These are phyloP conservation scores for Colletotrichum zoysiae DNA, from an alignment of 2,329 filamentous ascomycete genomes.

Conservation along the genomic window DNA sequence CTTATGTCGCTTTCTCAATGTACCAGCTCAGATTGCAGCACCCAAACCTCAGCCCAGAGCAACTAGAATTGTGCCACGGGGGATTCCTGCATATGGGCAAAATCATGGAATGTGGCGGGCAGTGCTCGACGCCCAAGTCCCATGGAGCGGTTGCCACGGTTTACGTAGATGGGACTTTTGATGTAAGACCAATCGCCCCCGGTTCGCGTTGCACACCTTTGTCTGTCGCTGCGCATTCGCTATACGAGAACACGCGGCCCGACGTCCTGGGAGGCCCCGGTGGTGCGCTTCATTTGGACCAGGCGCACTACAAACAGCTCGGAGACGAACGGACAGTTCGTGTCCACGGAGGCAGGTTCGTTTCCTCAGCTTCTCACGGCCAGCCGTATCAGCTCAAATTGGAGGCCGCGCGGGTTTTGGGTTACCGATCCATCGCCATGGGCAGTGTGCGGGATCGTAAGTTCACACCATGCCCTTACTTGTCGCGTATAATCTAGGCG, in stretches of 20 bases:
- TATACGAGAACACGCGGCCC: conserved; percentile 67
- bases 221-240: conserved; percentile 64
- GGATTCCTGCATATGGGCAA: conserved; percentile 66
- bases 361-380: conserved; percentile 34
- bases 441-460: conserved; percentile 49
- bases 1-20: conserved; percentile 53
- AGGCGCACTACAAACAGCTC: conserved; percentile 58
- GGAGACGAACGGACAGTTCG: conserved; percentile 53
- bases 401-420: conserved; percentile 58
- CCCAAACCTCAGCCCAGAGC: neutral
- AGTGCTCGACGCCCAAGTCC: conserved; percentile 62
- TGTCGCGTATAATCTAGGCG: too few relatives aligned
- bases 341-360: conserved; percentile 54
- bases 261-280: conserved; percentile 64
- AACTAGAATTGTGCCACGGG: conserved; percentile 47
- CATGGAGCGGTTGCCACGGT: conserved; percentile 56
- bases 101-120: conserved; percentile 65
- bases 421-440: conserved; percentile 60
- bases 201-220: conserved; percentile 58
- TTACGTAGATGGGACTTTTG: conserved; percentile 58
- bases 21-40: conserved; percentile 38
- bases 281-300: conserved; percentile 57
- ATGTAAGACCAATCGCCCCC: conserved; percentile 57
- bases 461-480: neutral
- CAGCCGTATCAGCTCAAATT: conserved; percentile 61